Conservation (phyloP, 257 asterid species). For the Schizonepeta tenuifolia region DNA sequence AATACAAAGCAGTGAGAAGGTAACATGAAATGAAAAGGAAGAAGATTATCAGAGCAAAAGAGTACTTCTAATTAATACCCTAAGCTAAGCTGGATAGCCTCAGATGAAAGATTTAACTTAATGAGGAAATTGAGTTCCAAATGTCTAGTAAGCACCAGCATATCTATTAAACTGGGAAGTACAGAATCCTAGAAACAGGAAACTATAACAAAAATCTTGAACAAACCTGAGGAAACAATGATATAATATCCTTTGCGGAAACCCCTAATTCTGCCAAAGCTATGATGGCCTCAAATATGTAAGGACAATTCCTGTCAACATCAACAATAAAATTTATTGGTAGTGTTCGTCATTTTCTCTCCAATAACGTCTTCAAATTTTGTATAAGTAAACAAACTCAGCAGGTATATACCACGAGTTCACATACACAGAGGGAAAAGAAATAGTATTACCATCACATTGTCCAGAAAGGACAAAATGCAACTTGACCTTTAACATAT, state of each 20-base stretch:
- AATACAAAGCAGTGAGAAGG: conserved; percentile 21
- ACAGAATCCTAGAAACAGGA: background rate
- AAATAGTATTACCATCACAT: conserved; percentile 12
- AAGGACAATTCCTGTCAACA: conserved; percentile 78
- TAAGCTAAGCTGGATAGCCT: conserved; percentile 27
- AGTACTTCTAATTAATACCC: conserved; percentile 12
- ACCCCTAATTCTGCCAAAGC: conserved; percentile 96
- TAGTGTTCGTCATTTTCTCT: conserved; percentile 13
- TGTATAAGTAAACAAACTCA: conserved; percentile 14
- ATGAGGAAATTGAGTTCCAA: conserved; percentile 13
- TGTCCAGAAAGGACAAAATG: conserved; percentile 19
- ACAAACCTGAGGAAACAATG: conserved; percentile 86
- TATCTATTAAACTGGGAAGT: conserved; percentile 24
- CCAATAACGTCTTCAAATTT: conserved; percentile 19
- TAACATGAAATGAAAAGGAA: conserved; percentile 17
- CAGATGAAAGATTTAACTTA: conserved; percentile 15
- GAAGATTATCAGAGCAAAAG: conserved; percentile 20
- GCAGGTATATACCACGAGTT: background rate
- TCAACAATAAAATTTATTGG: conserved; percentile 18
- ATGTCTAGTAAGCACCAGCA: conserved; percentile 16
- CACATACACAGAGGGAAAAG: too few species aligned
- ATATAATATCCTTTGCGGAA: conserved; percentile 73
- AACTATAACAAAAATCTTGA: conserved; percentile 27
- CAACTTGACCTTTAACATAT: conserved; percentile 22
- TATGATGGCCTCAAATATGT: conserved; percentile 79